Conservation (phyloP, 2,329 filamentous ascomycete genomes). For the Beauveria bassiana region DNA sequence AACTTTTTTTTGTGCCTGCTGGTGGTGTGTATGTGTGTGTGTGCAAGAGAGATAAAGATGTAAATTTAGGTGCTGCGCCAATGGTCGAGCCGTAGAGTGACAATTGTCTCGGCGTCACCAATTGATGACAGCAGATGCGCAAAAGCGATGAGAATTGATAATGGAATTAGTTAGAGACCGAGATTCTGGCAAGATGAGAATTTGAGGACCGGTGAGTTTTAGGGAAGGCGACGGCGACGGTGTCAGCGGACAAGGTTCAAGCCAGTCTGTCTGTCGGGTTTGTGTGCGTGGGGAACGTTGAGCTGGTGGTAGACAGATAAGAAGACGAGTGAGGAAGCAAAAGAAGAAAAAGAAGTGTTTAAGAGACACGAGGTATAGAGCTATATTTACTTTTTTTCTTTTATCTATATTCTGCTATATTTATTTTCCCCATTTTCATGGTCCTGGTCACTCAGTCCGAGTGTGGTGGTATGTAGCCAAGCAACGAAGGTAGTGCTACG, state of each 20-base stretch:
- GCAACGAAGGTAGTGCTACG: neutral
- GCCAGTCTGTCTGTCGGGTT: neutral
- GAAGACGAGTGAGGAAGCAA: neutral
- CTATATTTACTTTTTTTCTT: neutral
- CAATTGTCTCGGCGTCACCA: neutral
- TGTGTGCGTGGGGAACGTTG: neutral
- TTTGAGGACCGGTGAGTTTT: neutral
- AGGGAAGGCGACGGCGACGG: neutral
- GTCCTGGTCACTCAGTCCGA: neutral
- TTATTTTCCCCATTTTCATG: neutral
- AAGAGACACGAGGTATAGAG: neutral
- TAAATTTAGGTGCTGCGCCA: neutral
- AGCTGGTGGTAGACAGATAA: neutral
- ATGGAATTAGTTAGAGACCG: neutral
- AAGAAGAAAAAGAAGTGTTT: neutral
- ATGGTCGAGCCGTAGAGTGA: neutral
- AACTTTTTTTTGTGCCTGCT: neutral
- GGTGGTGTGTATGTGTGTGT: neutral
- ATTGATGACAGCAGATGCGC: neutral
- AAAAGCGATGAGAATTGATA: neutral
- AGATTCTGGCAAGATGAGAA: neutral
- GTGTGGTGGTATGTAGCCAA: neutral
- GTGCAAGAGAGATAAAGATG: neutral
- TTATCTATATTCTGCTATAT: neutral
- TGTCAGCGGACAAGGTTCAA: slow-evolving; percentile 1